Conservation (phyloP, 139 green algal species). For the Haematococcus lacustris region DNA sequence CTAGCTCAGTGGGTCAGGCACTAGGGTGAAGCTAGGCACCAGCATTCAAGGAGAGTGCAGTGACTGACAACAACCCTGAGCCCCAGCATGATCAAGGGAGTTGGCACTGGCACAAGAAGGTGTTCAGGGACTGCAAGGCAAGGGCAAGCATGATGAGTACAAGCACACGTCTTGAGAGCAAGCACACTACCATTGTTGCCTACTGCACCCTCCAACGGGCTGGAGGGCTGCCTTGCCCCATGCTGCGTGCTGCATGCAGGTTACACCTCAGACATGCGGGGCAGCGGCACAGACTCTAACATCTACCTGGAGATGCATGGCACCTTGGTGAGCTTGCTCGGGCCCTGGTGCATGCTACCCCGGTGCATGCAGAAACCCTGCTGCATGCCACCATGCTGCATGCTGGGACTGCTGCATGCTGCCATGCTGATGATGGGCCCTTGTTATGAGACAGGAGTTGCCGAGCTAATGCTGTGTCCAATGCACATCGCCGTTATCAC, state of each 20-base stretch:
- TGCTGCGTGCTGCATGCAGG: background rate
- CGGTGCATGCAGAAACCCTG: background rate
- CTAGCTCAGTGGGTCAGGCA: too few species aligned
- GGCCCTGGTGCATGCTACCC: background rate
- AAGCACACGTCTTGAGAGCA: too few species aligned
- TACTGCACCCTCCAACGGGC: too few species aligned
- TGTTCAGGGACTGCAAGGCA: too few species aligned
- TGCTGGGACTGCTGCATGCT: background rate
- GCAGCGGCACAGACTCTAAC: constrained; percentile 36
- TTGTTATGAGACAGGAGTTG: background rate
- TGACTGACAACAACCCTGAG: too few species aligned
- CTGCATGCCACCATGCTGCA: background rate
- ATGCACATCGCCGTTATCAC: background rate
- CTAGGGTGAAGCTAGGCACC: too few species aligned
- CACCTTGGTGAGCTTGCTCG: background rate
- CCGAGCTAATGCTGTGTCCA: background rate
- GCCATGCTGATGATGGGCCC: background rate
- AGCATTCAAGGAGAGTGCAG: too few species aligned
- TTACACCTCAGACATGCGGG: constrained; percentile 33
- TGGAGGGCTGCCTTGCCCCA: background rate
- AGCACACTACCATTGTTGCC: too few species aligned
- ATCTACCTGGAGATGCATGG: constrained; percentile 19
- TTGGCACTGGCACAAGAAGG: too few species aligned
- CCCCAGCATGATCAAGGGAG: too few species aligned
- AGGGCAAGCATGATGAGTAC: too few species aligned